Percentiles rank a stretch among this genome's conserved stretches.
These are phyloP conservation scores for Edaphochlamys debaryana DNA, from an alignment of 139 green algal species.

Conservation along the genomic window DNA sequence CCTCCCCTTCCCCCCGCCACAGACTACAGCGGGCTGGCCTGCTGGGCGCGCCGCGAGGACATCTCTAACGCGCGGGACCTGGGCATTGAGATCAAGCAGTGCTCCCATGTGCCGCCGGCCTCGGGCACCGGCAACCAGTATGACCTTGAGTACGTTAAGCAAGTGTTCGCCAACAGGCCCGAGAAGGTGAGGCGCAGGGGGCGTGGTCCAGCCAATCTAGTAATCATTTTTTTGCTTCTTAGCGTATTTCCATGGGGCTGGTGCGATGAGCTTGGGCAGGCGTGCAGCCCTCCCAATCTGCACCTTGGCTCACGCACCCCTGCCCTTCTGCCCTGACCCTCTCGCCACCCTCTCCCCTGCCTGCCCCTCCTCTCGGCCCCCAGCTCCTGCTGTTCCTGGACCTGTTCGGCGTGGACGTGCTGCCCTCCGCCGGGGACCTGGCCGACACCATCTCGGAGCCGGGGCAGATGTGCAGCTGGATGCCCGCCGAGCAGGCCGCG, in stretches of 20 bases:
- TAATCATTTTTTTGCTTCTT: no score
- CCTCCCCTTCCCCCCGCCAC: no score
- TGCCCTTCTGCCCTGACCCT: no score
- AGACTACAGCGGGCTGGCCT: slow-evolving; percentile 25
- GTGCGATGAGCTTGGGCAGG: no score
- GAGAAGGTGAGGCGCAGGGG: slow-evolving; percentile 27
- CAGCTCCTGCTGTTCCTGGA: slow-evolving; percentile 40
- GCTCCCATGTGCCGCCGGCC: slow-evolving; percentile 6
- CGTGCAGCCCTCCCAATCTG: no score
- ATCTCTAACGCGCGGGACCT: slow-evolving; percentile 25
- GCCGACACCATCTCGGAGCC: slow-evolving; percentile 10
- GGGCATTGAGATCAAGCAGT: slow-evolving; percentile 2
- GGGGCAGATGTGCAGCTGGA: slow-evolving; percentile 23
- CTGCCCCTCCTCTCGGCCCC: neutral
- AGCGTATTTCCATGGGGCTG: no score
- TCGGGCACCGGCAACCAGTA: neutral
- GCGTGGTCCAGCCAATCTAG: no score
- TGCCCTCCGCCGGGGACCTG: neutral
- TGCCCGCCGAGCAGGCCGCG: slow-evolving; percentile 4
- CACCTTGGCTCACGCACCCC: no score
- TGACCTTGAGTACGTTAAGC: neutral
- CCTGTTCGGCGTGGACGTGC: slow-evolving; percentile 27
- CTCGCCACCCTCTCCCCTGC: neutral
- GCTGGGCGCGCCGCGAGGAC: slow-evolving; percentile 32
- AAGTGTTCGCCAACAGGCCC: neutral